Evolutionary conservation across 2,329 filamentous ascomycete genomes (phyloP), one percentile per base, ranked within the genome.

Genomic region (Penicillium janthinellum): DNA sequence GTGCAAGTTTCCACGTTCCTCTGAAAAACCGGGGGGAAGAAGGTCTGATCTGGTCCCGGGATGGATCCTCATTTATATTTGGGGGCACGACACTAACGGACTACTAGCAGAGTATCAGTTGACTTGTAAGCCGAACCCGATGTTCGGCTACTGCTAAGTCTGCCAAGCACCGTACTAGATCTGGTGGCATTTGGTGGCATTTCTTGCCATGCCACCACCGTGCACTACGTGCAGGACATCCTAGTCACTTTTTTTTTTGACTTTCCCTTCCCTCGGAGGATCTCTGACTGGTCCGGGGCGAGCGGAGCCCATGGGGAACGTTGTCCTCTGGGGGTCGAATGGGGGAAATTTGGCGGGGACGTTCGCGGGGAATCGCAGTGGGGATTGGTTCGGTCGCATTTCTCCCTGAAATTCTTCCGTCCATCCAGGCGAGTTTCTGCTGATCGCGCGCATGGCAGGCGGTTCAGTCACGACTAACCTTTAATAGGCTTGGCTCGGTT

Each of bases 271-370:
- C 42, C 22, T 15, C 12, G 4, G 28, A 22, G 41, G 38, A 22
- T 14, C 37, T 22, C 25, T 12, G 44, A 47, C 44, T 47, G 44
- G 42, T 31, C 42, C 14, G 41, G 48, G 49, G 49, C 17, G 25
- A 25, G 41, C 38, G 57, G 60, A 25, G 22, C 42, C 22, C 12
- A 50, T 35, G 28, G 48, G 22, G 48, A 50, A 12, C 20, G 3
- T n/a, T 15, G 20, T 51, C 17, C 7, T 25, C 48, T 37, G 58
- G 28, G 28, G 20, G 48, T 41, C 44, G 49, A 56, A 44, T 45
- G 17, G 52, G 65, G 63, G 65, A 60, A 62, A 62, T 55, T 53
- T 28, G 38, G 58, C 57, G 60, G 66, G 61, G 61, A 20, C 17
- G 15, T 38, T 50, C 59, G 56, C 57, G 62, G 59, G 64, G 62